These are phyloP conservation scores for Aegilops sharonensis DNA, from an alignment of 176 grass and related monocot species.

Conservation along the genomic window DNA sequence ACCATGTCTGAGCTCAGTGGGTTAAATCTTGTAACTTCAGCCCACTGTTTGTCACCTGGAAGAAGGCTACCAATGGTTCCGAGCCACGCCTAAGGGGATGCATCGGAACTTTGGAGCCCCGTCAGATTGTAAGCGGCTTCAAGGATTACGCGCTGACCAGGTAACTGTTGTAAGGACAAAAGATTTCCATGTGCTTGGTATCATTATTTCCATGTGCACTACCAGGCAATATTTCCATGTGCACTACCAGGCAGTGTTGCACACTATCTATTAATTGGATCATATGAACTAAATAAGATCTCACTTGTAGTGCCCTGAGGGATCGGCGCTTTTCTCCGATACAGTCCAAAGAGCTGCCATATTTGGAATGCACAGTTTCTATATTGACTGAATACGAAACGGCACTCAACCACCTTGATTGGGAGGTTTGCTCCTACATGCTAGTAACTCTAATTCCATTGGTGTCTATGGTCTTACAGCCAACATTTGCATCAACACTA, in stretches of 20 bases:
- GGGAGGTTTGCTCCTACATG: constrained; percentile 63
- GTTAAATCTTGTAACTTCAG: constrained; percentile 50
- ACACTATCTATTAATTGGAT: neutral
- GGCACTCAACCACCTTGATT: constrained; percentile 83
- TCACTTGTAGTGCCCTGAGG: constrained; percentile 73
- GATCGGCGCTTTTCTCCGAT: constrained; percentile 89
- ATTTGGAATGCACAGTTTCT: constrained; percentile 95
- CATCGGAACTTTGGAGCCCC: constrained; percentile 93
- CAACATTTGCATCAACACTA: neutral
- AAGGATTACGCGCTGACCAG: constrained; percentile 91
- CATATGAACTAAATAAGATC: neutral
- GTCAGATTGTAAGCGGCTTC: constrained; percentile 79
- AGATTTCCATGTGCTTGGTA: neutral
- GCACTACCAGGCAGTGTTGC: neutral
- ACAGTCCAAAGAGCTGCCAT: constrained; percentile 81
- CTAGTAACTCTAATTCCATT: neutral
- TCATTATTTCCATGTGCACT: neutral
- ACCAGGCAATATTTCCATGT: neutral
- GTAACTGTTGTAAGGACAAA: constrained; percentile 42
- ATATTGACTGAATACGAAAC: constrained; percentile 80
- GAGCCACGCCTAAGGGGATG: constrained; percentile 93
- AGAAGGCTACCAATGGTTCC: constrained; percentile 85
- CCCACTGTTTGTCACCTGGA: constrained; percentile 99
- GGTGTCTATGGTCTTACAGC: neutral
- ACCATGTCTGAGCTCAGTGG: neutral